Percentiles rank a stretch among this genome's conserved stretches.
Evolutionary conservation across 306 rosid species (phyloP).

Genomic region (Acmispon strigosus): DNA sequence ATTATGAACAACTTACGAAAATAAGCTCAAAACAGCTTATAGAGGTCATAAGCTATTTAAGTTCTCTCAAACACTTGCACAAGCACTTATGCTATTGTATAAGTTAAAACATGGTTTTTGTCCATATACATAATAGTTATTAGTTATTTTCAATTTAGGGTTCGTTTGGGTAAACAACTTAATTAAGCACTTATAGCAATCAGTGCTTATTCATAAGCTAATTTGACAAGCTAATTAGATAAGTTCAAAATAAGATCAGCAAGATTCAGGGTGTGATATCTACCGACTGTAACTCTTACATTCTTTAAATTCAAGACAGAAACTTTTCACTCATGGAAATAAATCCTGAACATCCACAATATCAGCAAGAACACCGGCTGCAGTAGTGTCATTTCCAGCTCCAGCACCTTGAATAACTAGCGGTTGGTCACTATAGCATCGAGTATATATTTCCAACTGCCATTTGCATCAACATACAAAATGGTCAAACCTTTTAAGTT

Average conservation of each 20-base stretch:
- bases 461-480: constrained; percentile 19
- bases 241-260: too few relatives aligned
- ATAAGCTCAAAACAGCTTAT: too few relatives aligned
- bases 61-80: too few relatives aligned
- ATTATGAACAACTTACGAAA: too few relatives aligned
- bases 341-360: constrained; percentile 74
- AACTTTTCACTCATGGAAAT: constrained; percentile 35
- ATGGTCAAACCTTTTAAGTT: not conserved
- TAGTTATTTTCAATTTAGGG: not conserved
- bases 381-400: constrained; percentile 95
- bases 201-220: too few relatives aligned
- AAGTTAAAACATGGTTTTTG: too few relatives aligned
- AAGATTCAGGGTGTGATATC: not conserved
- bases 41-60: too few relatives aligned
- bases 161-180: too few relatives aligned
- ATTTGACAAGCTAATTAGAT: too few relatives aligned
- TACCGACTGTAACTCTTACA: not conserved
- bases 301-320: not conserved
- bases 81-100: too few relatives aligned
- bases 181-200: too few relatives aligned
- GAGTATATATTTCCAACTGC: constrained; percentile 79
- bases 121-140: too few relatives aligned
- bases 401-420: constrained; percentile 98
- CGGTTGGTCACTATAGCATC: constrained; percentile 72
- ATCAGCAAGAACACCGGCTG: constrained; percentile 96